These are phyloP conservation scores for Phaeophleospora eucalypticola DNA, from an alignment of 2,329 filamentous ascomycete genomes.

Conservation along the genomic window DNA sequence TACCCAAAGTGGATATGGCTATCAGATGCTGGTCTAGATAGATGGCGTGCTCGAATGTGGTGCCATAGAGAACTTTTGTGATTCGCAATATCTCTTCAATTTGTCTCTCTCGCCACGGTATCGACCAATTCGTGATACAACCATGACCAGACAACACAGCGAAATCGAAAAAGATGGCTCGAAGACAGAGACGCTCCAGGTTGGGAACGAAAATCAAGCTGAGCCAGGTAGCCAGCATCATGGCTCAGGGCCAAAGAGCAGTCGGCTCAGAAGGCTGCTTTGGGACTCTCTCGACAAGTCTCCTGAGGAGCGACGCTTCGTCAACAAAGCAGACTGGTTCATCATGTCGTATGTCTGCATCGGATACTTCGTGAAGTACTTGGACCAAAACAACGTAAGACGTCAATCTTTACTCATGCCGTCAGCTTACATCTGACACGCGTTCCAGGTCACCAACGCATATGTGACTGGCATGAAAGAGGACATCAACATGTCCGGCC, in stretches of 20 bases:
- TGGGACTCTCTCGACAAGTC: constrained; percentile 7
- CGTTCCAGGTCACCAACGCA: constrained; percentile 26
- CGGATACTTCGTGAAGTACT: constrained; percentile 7
- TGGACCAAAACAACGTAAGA: constrained; percentile 5
- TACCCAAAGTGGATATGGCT: background rate
- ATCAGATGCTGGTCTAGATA: background rate
- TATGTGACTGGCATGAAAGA: constrained; percentile 55
- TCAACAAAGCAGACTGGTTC: constrained; percentile 8
- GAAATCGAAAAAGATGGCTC: no score
- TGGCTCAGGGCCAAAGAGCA: background rate
- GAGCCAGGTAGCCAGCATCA: no score
- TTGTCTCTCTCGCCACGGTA: no score
- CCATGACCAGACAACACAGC: no score
- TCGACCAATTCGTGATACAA: no score
- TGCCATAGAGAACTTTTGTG: background rate
- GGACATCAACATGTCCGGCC: constrained; percentile 42
- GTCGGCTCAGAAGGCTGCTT: constrained; percentile 1
- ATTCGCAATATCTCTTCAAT: no score
- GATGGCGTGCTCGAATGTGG: constrained; percentile 1
- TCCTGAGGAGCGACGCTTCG: constrained; percentile 4
- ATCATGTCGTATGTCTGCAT: constrained; percentile 8
- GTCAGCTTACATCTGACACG: no score
- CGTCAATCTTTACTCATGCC: no score
- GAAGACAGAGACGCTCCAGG: no score
- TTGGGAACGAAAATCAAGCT: no score